Evolutionary conservation across 345 rosid species (phyloP).

Genomic region (Hirschfeldia incana): DNA sequence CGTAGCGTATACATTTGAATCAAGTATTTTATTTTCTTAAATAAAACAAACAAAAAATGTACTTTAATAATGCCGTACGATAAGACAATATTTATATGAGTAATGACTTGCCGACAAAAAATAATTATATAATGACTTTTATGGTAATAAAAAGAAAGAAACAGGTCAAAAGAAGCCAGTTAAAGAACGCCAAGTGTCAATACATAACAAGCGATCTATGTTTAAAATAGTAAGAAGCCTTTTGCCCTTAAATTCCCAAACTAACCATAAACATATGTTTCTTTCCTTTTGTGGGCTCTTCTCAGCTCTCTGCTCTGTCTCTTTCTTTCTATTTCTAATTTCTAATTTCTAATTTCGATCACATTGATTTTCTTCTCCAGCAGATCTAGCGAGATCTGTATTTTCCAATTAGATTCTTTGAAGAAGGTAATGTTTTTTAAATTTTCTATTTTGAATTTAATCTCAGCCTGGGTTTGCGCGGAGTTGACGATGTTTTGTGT

Average conservation of each 20-base stretch:
- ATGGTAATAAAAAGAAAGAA: not conserved
- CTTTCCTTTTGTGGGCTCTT: slow-evolving; percentile 30
- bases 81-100: not conserved
- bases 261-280: not conserved
- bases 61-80: not conserved
- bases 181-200: slow-evolving; percentile 30
- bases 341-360: slow-evolving; percentile 3
- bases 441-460: not conserved
- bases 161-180: slow-evolving; percentile 13
- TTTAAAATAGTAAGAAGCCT: slow-evolving; percentile 28
- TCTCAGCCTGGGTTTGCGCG: not conserved
- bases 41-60: not conserved
- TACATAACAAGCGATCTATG: slow-evolving; percentile 1
- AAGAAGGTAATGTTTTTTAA: not conserved
- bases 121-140: not conserved
- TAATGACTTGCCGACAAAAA: no score
- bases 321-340: not conserved
- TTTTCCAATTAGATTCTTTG: not conserved
- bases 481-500: not conserved
- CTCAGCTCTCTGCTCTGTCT: not conserved
- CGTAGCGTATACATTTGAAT: not conserved
- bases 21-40: not conserved
- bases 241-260: slow-evolving; percentile 25
- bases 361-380: not conserved
- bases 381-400: slow-evolving; percentile 29